Conservation (phyloP, 129 eudicot genomes). For the Heracleum sosnowskyi region DNA sequence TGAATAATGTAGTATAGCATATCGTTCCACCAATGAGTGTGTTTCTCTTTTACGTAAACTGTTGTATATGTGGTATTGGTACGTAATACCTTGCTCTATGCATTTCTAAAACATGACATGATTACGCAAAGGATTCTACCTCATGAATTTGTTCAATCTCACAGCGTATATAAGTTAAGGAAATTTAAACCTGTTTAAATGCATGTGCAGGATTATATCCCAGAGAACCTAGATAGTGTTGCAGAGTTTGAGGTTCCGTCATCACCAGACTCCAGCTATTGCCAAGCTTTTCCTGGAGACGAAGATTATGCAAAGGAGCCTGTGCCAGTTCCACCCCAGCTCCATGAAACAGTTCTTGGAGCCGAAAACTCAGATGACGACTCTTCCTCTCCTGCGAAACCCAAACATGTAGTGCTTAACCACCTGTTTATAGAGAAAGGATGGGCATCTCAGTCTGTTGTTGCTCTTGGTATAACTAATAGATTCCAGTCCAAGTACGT, state of each 20-base stretch:
- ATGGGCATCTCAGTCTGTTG: conserved; percentile 40
- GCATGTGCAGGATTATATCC: conserved; percentile 41
- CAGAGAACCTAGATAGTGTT: conserved; percentile 49
- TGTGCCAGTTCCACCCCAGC: conserved; percentile 40
- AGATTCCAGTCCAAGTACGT: conserved; percentile 58
- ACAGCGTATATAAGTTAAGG: not conserved
- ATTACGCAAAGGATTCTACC: not conserved
- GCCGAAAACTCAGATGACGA: conserved; percentile 19
- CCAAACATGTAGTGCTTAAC: conserved; percentile 53
- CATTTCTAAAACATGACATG: not conserved
- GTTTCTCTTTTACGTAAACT: not conserved
- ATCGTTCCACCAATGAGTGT: not conserved
- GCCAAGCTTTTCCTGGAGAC: conserved; percentile 31
- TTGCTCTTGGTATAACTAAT: conserved; percentile 52
- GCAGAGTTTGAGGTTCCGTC: conserved; percentile 51
- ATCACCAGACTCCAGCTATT: conserved; percentile 59
- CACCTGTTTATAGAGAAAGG: conserved; percentile 55
- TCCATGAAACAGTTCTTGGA: conserved; percentile 34
- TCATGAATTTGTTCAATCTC: not conserved
- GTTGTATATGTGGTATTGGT: not conserved
- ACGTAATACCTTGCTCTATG: not conserved
- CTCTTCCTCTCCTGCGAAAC: conserved; percentile 23
- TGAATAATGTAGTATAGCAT: not conserved
- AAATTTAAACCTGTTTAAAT: not conserved
- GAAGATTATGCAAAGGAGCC: conserved; percentile 58